Evolutionary conservation across 176 grass and related monocot genomes (phyloP), one percentile per base, ranked within the genome.

Genomic region (Elymus sibiricus): DNA sequence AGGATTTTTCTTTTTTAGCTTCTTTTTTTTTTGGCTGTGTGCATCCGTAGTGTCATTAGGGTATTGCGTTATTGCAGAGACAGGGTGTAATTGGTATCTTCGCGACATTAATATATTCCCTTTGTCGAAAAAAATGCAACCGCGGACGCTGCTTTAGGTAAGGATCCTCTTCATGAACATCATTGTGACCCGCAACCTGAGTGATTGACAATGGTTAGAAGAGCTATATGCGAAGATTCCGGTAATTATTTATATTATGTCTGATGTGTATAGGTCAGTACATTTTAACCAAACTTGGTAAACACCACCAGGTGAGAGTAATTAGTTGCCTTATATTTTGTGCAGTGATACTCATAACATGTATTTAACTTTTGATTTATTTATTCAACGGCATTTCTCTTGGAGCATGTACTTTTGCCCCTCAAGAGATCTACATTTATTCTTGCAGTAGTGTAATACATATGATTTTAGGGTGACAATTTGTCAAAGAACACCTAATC

Each of bases 141-240:
- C 89, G 87, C 82, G 92, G 93, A 28, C 93, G 85, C 72, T 94
- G 93, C 84, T 84, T 94, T 78, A 94, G 81, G 35, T 86, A 92
- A 62, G 93, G 93, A 78, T 94, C 93, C 5, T 87, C 93, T 82
- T 94, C 93, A 10, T 92, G 93, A 61, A 94, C 60, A 70, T 90
- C 90, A 85, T 90, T 94, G 85, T 94, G 93, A 37, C 93, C 93
- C 3, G 93, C 93, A 86, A 94, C 89, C 93, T 94, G 21, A 7
- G 46, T 83, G 40, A 46, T 79, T 47, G 1, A 58, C 26, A 56
- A 47, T 17, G 9, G 82, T 85, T 43, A 80, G 56, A 79, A 16
- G n/a, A n/a, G n/a, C n/a, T n/a, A n/a, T n/a, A 7, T 11, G 22
- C 0, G 2, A 29, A n/a, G 11, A 53, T 21, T 28, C 35, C 24